Percentiles rank a stretch among this genome's conserved stretches.
These are phyloP conservation scores for Vanilla planifolia DNA, from an alignment of 106 monocot genomes.

Conservation along the genomic window DNA sequence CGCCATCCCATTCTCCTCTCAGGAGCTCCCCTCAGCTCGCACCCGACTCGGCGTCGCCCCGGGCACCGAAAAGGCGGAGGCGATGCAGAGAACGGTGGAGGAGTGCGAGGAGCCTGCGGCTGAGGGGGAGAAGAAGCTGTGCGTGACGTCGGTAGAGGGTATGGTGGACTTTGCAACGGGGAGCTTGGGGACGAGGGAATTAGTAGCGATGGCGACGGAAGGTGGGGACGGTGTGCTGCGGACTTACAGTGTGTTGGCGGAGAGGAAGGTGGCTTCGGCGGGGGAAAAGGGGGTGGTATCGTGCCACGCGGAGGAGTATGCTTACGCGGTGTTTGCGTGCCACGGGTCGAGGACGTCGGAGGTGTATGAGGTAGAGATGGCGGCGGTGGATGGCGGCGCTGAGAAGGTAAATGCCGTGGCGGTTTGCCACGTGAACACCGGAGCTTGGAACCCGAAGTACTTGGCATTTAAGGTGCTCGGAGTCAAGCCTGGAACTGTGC, in stretches of 20 bases:
- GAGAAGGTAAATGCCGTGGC: slow-evolving; percentile 49
- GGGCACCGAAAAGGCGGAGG: slow-evolving; percentile 20
- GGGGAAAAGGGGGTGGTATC: slow-evolving; percentile 25
- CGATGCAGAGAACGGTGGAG: slow-evolving; percentile 24
- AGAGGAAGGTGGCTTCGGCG: slow-evolving; percentile 6
- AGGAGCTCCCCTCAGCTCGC: slow-evolving; percentile 36
- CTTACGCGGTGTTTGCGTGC: slow-evolving; percentile 70
- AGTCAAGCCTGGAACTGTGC: slow-evolving; percentile 51
- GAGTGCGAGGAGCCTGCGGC: slow-evolving; percentile 38
- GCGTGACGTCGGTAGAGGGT: slow-evolving; percentile 73
- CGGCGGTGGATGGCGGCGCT: slow-evolving; percentile 25
- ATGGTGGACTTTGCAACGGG: slow-evolving; percentile 63
- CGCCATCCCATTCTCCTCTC: slow-evolving; percentile 50
- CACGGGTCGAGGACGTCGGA: slow-evolving; percentile 23
- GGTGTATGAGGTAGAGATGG: slow-evolving; percentile 38
- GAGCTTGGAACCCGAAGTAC: slow-evolving; percentile 37
- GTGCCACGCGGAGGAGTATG: slow-evolving; percentile 57
- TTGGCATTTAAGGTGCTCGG: slow-evolving; percentile 47
- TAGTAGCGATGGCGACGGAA: slow-evolving; percentile 1
- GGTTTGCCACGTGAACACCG: slow-evolving; percentile 54
- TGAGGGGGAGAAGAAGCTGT: slow-evolving; percentile 32
- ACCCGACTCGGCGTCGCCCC: slow-evolving; percentile 27
- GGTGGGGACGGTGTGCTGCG: slow-evolving; percentile 15
- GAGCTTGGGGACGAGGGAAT: slow-evolving; percentile 16
- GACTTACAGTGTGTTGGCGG: slow-evolving; percentile 19